Evolutionary conservation across 192 early-diverging fungal species (phyloP).

Genomic region (Podila epigama): DNA sequence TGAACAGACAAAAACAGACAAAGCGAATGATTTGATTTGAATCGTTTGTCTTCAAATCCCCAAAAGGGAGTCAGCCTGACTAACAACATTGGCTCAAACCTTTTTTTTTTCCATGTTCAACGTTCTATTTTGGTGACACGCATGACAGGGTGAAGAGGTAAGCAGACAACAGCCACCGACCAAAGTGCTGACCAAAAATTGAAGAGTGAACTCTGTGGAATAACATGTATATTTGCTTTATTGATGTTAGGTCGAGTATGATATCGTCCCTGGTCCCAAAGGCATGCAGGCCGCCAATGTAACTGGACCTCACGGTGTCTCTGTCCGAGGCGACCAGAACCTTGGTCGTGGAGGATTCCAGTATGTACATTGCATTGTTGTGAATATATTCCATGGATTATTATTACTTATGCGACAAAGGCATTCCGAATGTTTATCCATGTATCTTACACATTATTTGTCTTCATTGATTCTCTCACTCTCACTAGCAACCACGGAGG

Average conservation of each 20-base stretch:
- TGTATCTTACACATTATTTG: too few relatives aligned
- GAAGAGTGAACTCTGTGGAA: too few relatives aligned
- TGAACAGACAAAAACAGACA: too few relatives aligned
- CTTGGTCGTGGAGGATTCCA: conserved; percentile 40
- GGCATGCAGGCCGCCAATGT: conserved; percentile 86
- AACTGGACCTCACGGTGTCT: conserved; percentile 72
- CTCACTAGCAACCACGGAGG: conserved; percentile 15
- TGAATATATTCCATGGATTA: neutral
- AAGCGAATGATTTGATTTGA: too few relatives aligned
- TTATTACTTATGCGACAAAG: neutral
- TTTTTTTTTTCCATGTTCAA: conserved; percentile 4
- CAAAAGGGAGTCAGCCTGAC: too few relatives aligned
- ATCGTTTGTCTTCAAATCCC: too few relatives aligned
- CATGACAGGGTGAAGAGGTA: conserved; percentile 60
- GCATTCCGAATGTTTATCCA: too few relatives aligned
- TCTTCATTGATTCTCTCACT: neutral
- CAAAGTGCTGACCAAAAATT: too few relatives aligned
- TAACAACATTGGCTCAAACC: too few relatives aligned
- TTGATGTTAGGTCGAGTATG: conserved; percentile 69
- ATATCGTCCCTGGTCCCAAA: conserved; percentile 75
- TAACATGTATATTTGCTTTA: conserved; percentile 13
- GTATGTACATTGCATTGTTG: conserved; percentile 1
- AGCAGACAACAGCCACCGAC: too few relatives aligned
- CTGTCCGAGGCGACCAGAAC: conserved; percentile 82
- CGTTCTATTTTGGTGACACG: conserved; percentile 3